phyloP scores from a whole-genome alignment of 2,329 filamentous ascomycete species.

The Cytospora mali region DNA sequence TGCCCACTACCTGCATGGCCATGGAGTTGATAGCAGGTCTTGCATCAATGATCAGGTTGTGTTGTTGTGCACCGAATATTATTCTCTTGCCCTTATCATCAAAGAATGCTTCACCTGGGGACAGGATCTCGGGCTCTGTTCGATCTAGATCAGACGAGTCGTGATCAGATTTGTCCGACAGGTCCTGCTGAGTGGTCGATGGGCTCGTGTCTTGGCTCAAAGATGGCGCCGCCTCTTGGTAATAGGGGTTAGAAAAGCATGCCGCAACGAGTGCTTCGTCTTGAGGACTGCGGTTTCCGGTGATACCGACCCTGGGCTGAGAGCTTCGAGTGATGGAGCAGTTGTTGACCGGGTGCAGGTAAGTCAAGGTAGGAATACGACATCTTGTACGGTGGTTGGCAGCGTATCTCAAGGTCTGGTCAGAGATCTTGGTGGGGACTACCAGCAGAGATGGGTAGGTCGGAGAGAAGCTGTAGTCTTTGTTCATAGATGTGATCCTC shows the following conservation, averaged over 20 bases:
- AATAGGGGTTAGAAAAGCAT: slow-evolving; percentile 77
- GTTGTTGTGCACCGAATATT: slow-evolving; percentile 89
- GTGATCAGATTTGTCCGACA: slow-evolving; percentile 59
- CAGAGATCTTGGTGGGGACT: slow-evolving; percentile 89
- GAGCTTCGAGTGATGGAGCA: slow-evolving; percentile 95
- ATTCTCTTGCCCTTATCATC: slow-evolving; percentile 64
- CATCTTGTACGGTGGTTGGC: slow-evolving; percentile 84
- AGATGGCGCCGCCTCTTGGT: slow-evolving; percentile 41
- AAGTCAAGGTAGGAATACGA: slow-evolving; percentile 86
- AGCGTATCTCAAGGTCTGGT: slow-evolving; percentile 94
- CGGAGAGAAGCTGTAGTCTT: slow-evolving; percentile 85
- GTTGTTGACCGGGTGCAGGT: slow-evolving; percentile 95
- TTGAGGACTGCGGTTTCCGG: slow-evolving; percentile 87
- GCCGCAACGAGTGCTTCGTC: slow-evolving; percentile 92
- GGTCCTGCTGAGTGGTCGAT: slow-evolving; percentile 55
- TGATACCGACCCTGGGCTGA: slow-evolving; percentile 85
- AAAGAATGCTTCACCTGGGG: slow-evolving; percentile 50
- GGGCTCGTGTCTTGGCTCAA: slow-evolving; percentile 43
- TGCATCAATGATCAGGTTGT: slow-evolving; percentile 94
- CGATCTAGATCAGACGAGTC: slow-evolving; percentile 47
- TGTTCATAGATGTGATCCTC: slow-evolving; percentile 89
- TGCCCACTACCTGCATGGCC: slow-evolving; percentile 89
- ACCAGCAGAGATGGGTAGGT: slow-evolving; percentile 87
- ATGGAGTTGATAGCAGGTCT: slow-evolving; percentile 92
- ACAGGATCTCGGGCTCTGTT: slow-evolving; percentile 70